Percentiles rank a stretch among this genome's conserved stretches.
phyloP scores from a whole-genome alignment of 257 asterid species.

The Datura wrightii region DNA sequence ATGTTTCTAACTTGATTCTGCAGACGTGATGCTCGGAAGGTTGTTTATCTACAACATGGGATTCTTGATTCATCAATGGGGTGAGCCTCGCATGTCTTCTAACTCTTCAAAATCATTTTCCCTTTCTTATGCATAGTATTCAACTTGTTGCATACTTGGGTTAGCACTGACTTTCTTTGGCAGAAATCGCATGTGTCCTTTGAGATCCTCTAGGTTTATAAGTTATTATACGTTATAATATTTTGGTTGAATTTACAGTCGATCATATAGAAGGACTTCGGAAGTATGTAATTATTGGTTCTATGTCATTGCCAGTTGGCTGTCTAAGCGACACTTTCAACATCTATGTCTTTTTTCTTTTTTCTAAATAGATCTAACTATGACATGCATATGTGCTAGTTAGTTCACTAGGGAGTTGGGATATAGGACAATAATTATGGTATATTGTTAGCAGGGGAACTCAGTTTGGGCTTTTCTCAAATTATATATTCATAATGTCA shows the following conservation, averaged over 20 bases:
- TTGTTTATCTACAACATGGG: conserved; percentile 96
- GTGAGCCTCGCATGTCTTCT: conserved; percentile 52
- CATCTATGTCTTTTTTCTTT: neutral
- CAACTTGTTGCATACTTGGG: conserved; percentile 8
- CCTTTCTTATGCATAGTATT: conserved; percentile 29
- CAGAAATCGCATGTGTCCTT: neutral
- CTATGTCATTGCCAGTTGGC: neutral
- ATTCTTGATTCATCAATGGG: conserved; percentile 98
- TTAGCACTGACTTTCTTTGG: neutral
- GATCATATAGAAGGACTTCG: neutral
- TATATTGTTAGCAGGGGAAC: neutral
- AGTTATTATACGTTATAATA: neutral
- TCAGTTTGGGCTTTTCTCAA: neutral
- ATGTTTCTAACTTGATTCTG: conserved; percentile 41
- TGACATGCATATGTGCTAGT: neutral
- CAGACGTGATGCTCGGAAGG: conserved; percentile 91
- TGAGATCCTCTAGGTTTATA: conserved; percentile 5
- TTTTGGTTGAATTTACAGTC: neutral
- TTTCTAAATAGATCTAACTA: neutral
- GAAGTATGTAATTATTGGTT: neutral
- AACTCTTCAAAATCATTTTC: conserved; percentile 21
- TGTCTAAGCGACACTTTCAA: neutral
- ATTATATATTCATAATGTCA: neutral
- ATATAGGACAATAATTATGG: neutral
- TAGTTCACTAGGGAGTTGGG: neutral